These are phyloP conservation scores for Lithohypha guttulata DNA, from an alignment of 2,329 filamentous ascomycete species.

Conservation along the genomic window DNA sequence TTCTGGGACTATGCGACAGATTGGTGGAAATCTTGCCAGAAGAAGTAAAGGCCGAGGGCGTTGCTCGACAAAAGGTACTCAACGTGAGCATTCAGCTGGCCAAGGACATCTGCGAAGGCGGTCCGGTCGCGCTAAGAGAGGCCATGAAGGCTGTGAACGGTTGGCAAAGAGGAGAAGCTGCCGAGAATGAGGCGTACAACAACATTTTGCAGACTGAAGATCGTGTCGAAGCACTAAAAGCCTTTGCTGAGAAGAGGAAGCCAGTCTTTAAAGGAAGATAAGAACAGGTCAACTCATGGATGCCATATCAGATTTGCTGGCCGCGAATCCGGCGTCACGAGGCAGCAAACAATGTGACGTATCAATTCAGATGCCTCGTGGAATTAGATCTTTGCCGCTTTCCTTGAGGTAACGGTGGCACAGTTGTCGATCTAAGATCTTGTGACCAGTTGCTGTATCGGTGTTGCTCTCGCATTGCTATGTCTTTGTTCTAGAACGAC, in stretches of 20 bases:
- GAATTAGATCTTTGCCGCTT: no score
- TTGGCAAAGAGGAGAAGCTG: conserved; percentile 54
- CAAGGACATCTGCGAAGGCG: conserved; percentile 77
- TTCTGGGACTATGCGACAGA: conserved; percentile 81
- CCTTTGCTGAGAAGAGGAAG: conserved; percentile 69
- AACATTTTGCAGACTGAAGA: conserved; percentile 75
- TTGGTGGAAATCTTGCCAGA: conserved; percentile 64
- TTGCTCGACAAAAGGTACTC: conserved; percentile 57
- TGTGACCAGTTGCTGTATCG: no score
- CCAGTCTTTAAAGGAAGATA: conserved; percentile 49
- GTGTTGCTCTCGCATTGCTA: no score
- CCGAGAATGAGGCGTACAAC: conserved; percentile 82
- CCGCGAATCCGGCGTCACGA: no score
- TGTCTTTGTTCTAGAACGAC: no score
- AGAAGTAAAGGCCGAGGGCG: conserved; percentile 41
- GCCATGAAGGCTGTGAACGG: conserved; percentile 67
- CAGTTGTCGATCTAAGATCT: no score
- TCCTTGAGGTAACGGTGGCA: no score
- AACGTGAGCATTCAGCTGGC: conserved; percentile 69
- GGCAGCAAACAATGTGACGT: no score
- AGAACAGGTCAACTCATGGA: conserved; percentile 1
- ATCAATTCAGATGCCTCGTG: no score
- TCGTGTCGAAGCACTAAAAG: conserved; percentile 73
- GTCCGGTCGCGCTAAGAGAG: conserved; percentile 69
- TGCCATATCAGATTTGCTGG: neutral